Base-by-base conservation (phyloP, 2,329 filamentous ascomycete species). In the Fusarium musae region DNA sequence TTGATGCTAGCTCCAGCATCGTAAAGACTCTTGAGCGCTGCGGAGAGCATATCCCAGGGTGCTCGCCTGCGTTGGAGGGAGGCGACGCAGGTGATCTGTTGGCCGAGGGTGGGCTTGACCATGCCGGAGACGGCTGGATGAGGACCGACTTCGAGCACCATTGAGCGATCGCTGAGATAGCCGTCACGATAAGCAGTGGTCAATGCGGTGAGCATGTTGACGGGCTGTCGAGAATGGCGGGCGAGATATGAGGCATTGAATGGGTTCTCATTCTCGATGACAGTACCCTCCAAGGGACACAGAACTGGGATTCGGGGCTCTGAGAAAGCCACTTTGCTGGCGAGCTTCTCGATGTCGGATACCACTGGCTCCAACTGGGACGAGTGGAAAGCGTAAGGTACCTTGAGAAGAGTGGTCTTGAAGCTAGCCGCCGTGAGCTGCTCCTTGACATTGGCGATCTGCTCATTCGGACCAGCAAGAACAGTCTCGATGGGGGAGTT, bases 401-500 rank as follows among this genome's bases (percentile, higher is more conserved):
- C 79, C 16, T 80, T 80, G 32, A 85, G 79, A 1, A 73, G 57
- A 6, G 78, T 77, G 15, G 56, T 82, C 79, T 79, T 86, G 78
- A 63, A 59, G 19, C 21, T 53, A 9, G 70, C 72, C 2, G 63
- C 16, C 4, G 40, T 11, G 0, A 78, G 66, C 2, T 59, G n/a
- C 0, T 70, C 63, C 21, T 66, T 65, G 17, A 74, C 30, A 9
- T 42, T 47, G 8, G 61, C 46, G 2, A 78, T 62, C 4, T 73
- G 64, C 0, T 68, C 58, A 13, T 66, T 63, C 1, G 63, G 53
- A 0, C 77, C 77, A n/a, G 75, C 75, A 13, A 79, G 44, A 9
- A 93, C 91, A 37, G 87, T 91, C 76, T 91, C 89, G 42, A 86
- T 83, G 0, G 87, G 88, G 0, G 88, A 87, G 77, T 94, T 94